A percentile compares a stretch with the other conserved stretches of the same genome.
Evolutionary conservation across 495 filamentous ascomycete genomes (phyloP).

Genomic region (Hapsidospora chrysogenum): DNA sequence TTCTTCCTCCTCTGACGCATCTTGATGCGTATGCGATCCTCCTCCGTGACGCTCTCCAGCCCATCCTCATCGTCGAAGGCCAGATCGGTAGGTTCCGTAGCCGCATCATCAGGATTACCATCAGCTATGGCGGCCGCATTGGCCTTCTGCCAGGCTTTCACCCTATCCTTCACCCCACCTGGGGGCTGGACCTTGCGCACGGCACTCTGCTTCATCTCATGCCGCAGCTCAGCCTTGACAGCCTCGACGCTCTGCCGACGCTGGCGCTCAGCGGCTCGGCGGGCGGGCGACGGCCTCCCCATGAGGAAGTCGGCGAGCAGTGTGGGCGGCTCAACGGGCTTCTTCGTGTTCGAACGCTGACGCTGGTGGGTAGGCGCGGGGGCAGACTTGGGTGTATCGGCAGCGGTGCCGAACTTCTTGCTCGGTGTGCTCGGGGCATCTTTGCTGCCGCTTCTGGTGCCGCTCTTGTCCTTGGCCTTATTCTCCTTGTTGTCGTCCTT

Average conservation of each 20-base stretch:
- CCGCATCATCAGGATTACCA: slow-evolving; percentile 18
- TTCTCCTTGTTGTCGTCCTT: background rate
- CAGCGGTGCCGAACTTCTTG: slow-evolving; percentile 3
- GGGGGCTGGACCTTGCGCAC: slow-evolving; percentile 30
- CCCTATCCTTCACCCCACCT: slow-evolving; percentile 43
- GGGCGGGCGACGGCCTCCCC: slow-evolving; percentile 29
- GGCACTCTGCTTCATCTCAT: slow-evolving; percentile 31
- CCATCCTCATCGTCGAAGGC: slow-evolving; percentile 20
- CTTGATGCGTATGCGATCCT: slow-evolving; percentile 30
- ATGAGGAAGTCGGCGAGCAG: slow-evolving; percentile 36
- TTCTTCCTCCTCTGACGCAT: slow-evolving; percentile 20
- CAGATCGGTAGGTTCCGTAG: slow-evolving; percentile 26
- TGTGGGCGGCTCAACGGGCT: slow-evolving; percentile 21
- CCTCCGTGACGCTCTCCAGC: slow-evolving; percentile 27
- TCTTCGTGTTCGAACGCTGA: slow-evolving; percentile 13
- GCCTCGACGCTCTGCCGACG: slow-evolving; percentile 27
- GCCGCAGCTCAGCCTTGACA: slow-evolving; percentile 21
- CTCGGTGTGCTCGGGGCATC: slow-evolving; percentile 1
- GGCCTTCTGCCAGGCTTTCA: slow-evolving; percentile 63
- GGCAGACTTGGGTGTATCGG: slow-evolving; percentile 21
- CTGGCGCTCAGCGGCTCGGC: slow-evolving; percentile 22
- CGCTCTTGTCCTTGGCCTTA: background rate
- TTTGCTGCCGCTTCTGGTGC: background rate
- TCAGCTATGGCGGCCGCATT: slow-evolving; percentile 34
- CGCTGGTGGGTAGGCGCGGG: slow-evolving; percentile 13